Base-by-base conservation (phyloP, 169 alveolate genomes). In the Plasmodium blacklocki region DNA sequence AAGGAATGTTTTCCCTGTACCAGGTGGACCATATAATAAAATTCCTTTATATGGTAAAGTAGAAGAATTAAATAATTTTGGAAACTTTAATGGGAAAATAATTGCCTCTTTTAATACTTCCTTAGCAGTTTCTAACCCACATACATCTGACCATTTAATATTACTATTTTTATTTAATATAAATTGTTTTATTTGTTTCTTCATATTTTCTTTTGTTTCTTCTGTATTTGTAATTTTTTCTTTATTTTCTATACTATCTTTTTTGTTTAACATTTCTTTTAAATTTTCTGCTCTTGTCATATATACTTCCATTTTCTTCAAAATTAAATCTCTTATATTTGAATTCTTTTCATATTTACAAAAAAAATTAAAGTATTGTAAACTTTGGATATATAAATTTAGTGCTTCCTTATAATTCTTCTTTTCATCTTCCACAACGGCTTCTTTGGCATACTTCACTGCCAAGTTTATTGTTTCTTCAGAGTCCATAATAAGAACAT, bases 1-100 rank as follows among this genome's bases (percentile, higher is more conserved):
- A 62, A 99, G 91, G 93, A 94, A 98, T 12, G 99, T 96, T 93
- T 99, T 99, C 39, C 99, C 99, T 45, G 99, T 98, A 29, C 99
- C 99, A 3, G 99, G 99, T 15, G 99, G 99, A 2, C 92, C 92
- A 86, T 86, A 86, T 71, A 86, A 39, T 47, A 86, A 73, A 18
- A 86, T 86, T 19, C 92, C 92, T 73, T 86, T 86, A 86, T 86
- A 86, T 9, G 92, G 92, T 56, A 86, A 49, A 14, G 76, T 15
- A 21, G 88, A 70, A 12, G 98, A 99, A 75, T 94, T 95, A 92
- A 98, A 98, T 18, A 98, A 93, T 78, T 98, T 96, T 15, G 99
- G 99, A 89, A 97, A 98, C 67, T 95, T 96, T 18, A 97, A 94
- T 52, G 99, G 99, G 66, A 98, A 89, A 32, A 98, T 94, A 15